Evolutionary conservation across 495 filamentous ascomycete genomes (phyloP).

Genomic region (Achaetomiella virescens): DNA sequence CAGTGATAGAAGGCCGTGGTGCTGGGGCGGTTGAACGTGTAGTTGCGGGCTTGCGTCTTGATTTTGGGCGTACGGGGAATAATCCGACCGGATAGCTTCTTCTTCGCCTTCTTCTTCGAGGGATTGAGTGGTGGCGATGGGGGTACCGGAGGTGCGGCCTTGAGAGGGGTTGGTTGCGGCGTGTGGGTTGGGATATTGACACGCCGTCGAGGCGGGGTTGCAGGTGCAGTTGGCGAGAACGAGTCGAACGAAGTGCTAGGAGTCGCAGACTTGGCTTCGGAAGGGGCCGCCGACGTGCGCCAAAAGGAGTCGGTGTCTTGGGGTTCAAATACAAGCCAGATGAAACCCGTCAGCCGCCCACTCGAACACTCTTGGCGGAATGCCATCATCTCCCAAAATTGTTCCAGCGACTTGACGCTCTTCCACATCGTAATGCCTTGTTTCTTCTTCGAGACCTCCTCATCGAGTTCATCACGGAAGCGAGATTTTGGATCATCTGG

Average conservation of each 20-base stretch:
- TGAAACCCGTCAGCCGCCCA: slow-evolving; percentile 83
- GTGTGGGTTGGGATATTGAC: slow-evolving; percentile 15
- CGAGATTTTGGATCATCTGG: slow-evolving; percentile 95
- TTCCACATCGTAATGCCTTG: slow-evolving; percentile 64
- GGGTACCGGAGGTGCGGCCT: slow-evolving; percentile 11
- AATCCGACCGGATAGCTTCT: slow-evolving; percentile 47
- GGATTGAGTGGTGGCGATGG: slow-evolving; percentile 13
- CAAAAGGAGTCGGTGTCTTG: background rate
- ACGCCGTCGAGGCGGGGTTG: slow-evolving; percentile 30
- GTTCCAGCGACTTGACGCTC: slow-evolving; percentile 71
- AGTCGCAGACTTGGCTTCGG: slow-evolving; percentile 3
- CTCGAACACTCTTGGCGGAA: slow-evolving; percentile 93
- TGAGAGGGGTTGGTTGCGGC: slow-evolving; percentile 21
- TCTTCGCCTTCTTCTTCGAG: slow-evolving; percentile 32
- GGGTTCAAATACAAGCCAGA: slow-evolving; percentile 81
- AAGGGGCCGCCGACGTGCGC: background rate
- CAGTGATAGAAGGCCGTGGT: slow-evolving; percentile 60
- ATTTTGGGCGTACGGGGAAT: slow-evolving; percentile 48
- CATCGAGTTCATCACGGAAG: slow-evolving; percentile 83
- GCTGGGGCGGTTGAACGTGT: slow-evolving; percentile 34
- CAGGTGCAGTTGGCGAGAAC: slow-evolving; percentile 16
- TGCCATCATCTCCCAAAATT: slow-evolving; percentile 99
- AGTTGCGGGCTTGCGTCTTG: slow-evolving; percentile 46
- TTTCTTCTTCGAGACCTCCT: slow-evolving; percentile 44
- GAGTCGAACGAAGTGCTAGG: slow-evolving; percentile 24